Conservation (phyloP, 1,284 basidiomycete species). For the Blastosporella zonata region DNA sequence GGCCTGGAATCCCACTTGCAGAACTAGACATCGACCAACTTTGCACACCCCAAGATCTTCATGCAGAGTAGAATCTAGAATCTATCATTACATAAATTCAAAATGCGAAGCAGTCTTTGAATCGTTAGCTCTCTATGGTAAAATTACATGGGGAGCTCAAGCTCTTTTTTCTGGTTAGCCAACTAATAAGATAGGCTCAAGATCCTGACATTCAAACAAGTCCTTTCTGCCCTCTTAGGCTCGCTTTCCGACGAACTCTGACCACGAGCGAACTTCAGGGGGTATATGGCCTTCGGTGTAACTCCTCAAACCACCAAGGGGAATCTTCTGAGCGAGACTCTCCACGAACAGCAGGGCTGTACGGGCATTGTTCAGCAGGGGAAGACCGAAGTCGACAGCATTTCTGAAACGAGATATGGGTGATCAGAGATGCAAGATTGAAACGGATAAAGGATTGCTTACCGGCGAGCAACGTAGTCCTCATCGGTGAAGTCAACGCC, state of each 20-base stretch:
- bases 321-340: slow-evolving; percentile 86
- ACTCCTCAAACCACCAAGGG: slow-evolving; percentile 73
- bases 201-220: slow-evolving; percentile 10
- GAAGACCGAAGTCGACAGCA: slow-evolving; percentile 89
- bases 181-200: slow-evolving; percentile 5
- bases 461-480: slow-evolving; percentile 94
- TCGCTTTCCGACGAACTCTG: slow-evolving; percentile 76
- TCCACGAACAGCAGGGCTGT: slow-evolving; percentile 92
- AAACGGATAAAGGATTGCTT: slow-evolving; percentile 24
- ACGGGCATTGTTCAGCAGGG: slow-evolving; percentile 88
- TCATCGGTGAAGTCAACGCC: slow-evolving; percentile 84
- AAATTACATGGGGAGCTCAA: slow-evolving; percentile 17
- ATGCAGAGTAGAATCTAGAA: slow-evolving; percentile 18
- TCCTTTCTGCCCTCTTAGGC: slow-evolving; percentile 29
- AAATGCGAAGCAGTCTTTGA: background rate
- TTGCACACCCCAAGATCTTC: slow-evolving; percentile 47
- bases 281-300: slow-evolving; percentile 92
- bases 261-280: slow-evolving; percentile 91
- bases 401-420: slow-evolving; percentile 49
- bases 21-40: slow-evolving; percentile 49
- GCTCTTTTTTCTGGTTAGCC: slow-evolving; percentile 15
- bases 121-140: slow-evolving; percentile 14
- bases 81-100: background rate
- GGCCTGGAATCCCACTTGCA: slow-evolving; percentile 25
- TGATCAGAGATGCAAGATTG: slow-evolving; percentile 8